phyloP scores from a whole-genome alignment of 1,139 yeast species.

The Suhomyces atakaporum region DNA sequence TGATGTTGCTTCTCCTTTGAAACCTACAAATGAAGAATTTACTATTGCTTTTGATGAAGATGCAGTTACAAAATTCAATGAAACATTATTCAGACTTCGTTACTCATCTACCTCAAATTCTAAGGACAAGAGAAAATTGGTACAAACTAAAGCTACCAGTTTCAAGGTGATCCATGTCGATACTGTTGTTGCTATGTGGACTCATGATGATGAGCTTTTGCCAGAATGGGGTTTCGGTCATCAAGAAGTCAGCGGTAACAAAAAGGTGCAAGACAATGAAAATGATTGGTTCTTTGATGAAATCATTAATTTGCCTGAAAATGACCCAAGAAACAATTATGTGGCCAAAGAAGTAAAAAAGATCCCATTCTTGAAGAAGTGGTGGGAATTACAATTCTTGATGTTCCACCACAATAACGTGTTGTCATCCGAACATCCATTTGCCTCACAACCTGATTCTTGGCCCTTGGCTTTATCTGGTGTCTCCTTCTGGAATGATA shows the following conservation, averaged over 20 bases:
- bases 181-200: conserved; percentile 94
- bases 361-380: conserved; percentile 77
- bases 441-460: conserved; percentile 86
- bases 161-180: conserved; percentile 78
- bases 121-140: conserved; percentile 46
- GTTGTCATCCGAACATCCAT: conserved; percentile 87
- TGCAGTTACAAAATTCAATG: conserved; percentile 59
- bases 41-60: conserved; percentile 58
- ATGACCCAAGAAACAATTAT: conserved; percentile 61
- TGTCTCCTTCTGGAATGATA: conserved; percentile 94
- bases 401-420: conserved; percentile 95
- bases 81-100: conserved; percentile 78
- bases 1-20: conserved; percentile 79
- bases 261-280: conserved; percentile 65
- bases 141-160: conserved; percentile 70
- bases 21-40: conserved; percentile 25
- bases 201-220: conserved; percentile 74
- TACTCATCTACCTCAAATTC: conserved; percentile 50
- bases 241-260: conserved; percentile 94
- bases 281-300: conserved; percentile 78
- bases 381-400: conserved; percentile 81
- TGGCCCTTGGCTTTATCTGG: conserved; percentile 96
- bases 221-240: conserved; percentile 96
- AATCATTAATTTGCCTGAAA: conserved; percentile 58
- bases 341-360: conserved; percentile 58